Base-by-base conservation (phyloP, 805 yeast genomes). In the Saccharomycopsis fodiens region DNA sequence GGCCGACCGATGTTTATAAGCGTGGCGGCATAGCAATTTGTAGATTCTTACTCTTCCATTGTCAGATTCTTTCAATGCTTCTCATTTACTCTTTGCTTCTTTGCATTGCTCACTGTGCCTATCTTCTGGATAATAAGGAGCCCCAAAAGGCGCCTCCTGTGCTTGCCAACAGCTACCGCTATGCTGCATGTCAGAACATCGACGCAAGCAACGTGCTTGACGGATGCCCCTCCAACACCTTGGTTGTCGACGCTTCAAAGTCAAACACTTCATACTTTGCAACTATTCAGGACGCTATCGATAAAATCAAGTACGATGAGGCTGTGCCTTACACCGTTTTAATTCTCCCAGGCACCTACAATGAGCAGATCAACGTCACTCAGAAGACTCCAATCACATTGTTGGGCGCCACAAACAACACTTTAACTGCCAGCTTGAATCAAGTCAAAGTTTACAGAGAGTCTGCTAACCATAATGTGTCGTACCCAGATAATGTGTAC, bases 361-460 rank as follows among this genome's bases (percentile, higher is more conserved):
- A 42, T 4, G 45, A 42, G 31, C 46, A 42, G 30, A 31, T 35
- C 3, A 42, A 35, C 25, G 41, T 42, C 4, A 42, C 40, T 19
- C 41, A 42, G 17, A 17, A 7, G 16, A 42, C 40, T n/a, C 34
- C 41, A 30, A 42, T 42, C 10, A 42, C 41, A 4, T 42, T 42
- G 34, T 19, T 41, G 17, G 45, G 45, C 4, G 41, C 19, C 19
- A 42, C 45, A 17, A 42, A 36, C 30, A 12, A 35, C 20, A 13
- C 45, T 4, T 12, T 7, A 12, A 6, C 19, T 4, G 10, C 23
- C 19, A 6, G 10, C 3, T n/a, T 10, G 8, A 42, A 42, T 19
- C 41, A 35, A 42, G 45, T 42, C 13, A 36, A 6, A 5, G 12
- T 42, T 8, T 21, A 35, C 27, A 12, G 32, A 8, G 27, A 38